Conservation (phyloP, 305 asterid species). For the Solanum chacoense region DNA sequence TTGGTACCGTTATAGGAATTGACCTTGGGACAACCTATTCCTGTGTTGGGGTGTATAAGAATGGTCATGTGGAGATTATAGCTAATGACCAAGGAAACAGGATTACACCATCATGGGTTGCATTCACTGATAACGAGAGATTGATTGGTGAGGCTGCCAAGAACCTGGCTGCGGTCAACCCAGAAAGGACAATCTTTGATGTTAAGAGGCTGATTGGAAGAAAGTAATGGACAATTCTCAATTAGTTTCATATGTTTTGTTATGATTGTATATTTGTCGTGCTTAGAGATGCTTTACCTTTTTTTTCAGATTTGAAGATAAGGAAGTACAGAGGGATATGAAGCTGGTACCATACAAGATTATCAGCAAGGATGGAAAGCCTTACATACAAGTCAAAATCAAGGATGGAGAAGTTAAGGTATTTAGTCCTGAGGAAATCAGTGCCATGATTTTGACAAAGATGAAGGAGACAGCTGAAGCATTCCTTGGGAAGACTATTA, state of each 20-base stretch:
- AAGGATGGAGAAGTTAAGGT: slow-evolving; percentile 34
- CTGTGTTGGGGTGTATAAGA: slow-evolving; percentile 40
- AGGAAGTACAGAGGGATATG: slow-evolving; percentile 45
- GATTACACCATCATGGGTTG: slow-evolving; percentile 47
- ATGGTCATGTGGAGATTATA: slow-evolving; percentile 40
- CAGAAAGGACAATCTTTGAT: slow-evolving; percentile 42
- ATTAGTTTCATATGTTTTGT: not conserved
- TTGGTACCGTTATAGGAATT: slow-evolving; percentile 40
- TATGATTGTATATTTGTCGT: not conserved
- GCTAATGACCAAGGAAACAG: slow-evolving; percentile 44
- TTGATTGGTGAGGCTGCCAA: slow-evolving; percentile 46
- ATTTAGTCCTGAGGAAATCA: slow-evolving; percentile 43
- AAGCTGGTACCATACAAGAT: slow-evolving; percentile 37
- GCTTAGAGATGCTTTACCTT: not conserved
- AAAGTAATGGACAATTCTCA: slow-evolving; percentile 19
- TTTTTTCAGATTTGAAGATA: slow-evolving; percentile 31
- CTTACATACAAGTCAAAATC: slow-evolving; percentile 35
- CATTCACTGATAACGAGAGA: slow-evolving; percentile 34
- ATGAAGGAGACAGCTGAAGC: slow-evolving; percentile 48
- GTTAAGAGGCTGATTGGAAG: slow-evolving; percentile 46
- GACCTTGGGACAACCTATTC: slow-evolving; percentile 47
- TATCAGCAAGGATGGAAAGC: slow-evolving; percentile 42
- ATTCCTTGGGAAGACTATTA: slow-evolving; percentile 36
- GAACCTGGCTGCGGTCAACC: slow-evolving; percentile 41
- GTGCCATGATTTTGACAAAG: slow-evolving; percentile 36